phyloP scores from a whole-genome alignment of 805 yeast species.

The Wickerhamomyces xylosicus region DNA sequence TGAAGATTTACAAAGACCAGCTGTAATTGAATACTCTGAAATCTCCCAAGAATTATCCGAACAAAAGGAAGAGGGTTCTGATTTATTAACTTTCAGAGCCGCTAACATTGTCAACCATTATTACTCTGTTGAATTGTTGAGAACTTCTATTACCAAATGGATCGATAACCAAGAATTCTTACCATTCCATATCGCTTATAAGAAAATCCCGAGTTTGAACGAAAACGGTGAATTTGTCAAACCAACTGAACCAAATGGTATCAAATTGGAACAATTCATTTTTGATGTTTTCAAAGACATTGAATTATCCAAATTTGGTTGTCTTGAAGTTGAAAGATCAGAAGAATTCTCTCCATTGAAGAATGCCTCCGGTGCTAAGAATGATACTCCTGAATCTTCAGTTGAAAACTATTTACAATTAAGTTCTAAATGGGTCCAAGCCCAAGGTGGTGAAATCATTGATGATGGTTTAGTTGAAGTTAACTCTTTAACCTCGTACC shows the following conservation, averaged over 20 bases:
- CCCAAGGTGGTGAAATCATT: slow-evolving; percentile 55
- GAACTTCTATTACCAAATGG: slow-evolving; percentile 57
- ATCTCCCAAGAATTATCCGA: slow-evolving; percentile 66
- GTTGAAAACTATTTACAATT: slow-evolving; percentile 51
- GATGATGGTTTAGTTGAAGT: slow-evolving; percentile 57
- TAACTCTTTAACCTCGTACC: slow-evolving; percentile 61
- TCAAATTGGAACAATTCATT: slow-evolving; percentile 92
- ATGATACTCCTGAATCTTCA: slow-evolving; percentile 82
- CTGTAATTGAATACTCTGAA: slow-evolving; percentile 93
- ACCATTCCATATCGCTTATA: slow-evolving; percentile 93
- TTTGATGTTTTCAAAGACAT: slow-evolving; percentile 90
- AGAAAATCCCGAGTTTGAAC: slow-evolving; percentile 64
- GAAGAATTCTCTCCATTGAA: slow-evolving; percentile 92
- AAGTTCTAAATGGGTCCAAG: slow-evolving; percentile 63
- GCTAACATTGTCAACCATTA: slow-evolving; percentile 97
- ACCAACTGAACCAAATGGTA: slow-evolving; percentile 80
- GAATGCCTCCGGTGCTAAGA: slow-evolving; percentile 74
- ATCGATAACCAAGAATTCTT: slow-evolving; percentile 48
- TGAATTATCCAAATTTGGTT: slow-evolving; percentile 64
- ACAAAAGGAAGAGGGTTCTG: slow-evolving; percentile 40
- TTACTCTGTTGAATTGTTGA: slow-evolving; percentile 71
- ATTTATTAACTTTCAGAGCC: slow-evolving; percentile 69
- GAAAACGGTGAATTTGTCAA: slow-evolving; percentile 34
- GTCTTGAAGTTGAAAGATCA: slow-evolving; percentile 78
- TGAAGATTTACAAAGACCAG: slow-evolving; percentile 44